Evolutionary conservation across 768 basidiomycete genomes (phyloP).

Genomic region (Trametes punicea): DNA sequence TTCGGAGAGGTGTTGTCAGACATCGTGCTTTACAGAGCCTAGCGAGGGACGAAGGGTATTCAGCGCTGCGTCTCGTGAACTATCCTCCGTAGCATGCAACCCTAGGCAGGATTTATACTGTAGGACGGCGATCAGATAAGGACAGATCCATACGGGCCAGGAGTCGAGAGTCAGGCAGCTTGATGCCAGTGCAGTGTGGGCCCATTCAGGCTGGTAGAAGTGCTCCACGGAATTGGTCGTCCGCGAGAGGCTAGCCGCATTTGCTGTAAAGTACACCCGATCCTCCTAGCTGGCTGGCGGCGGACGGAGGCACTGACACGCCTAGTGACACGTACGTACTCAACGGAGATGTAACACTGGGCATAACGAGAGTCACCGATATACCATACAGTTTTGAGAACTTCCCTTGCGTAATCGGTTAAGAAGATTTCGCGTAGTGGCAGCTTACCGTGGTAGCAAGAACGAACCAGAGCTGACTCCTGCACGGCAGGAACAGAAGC

Average conservation of each 20-base stretch:
- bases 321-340: not conserved
- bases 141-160: not conserved
- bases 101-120: too few relatives aligned
- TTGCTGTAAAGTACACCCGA: not conserved
- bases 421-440: not conserved
- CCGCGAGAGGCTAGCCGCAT: not conserved
- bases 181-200: too few relatives aligned
- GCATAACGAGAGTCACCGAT: not conserved
- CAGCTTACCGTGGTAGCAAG: not conserved
- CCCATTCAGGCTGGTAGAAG: too few relatives aligned
- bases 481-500: not conserved
- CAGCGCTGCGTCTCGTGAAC: too few relatives aligned
- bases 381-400: not conserved
- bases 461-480: not conserved
- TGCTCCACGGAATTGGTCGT: not conserved
- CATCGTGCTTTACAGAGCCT: not conserved
- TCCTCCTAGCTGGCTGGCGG: too few relatives aligned
- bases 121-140: too few relatives aligned
- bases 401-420: not conserved
- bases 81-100: too few relatives aligned
- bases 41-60: too few relatives aligned
- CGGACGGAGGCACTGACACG: too few relatives aligned
- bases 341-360: not conserved
- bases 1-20: not conserved
- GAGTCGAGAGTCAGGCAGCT: not conserved